Evolutionary conservation across 2,329 filamentous ascomycete genomes (phyloP), one percentile per base, ranked within the genome.

Genomic region (Trichoderma sp.): DNA sequence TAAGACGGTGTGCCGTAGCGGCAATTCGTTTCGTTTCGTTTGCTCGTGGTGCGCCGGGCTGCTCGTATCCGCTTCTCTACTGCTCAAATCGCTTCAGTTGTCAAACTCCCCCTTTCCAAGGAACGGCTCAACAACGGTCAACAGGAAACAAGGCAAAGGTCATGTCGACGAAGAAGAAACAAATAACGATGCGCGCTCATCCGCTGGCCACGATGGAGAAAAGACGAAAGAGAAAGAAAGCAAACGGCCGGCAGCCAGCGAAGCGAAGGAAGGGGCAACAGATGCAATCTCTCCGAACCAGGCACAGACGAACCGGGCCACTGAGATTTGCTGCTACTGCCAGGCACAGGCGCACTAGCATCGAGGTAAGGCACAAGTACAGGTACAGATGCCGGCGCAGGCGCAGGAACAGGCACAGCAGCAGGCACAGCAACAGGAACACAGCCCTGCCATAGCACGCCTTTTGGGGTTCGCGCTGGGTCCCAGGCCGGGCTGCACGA

Each of bases 91-190:
- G 26, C 34, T 46, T 34, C 34, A 24, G 21, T 26, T 37, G 49
- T 32, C 21, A 51, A 39, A 56, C 28, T 37, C 37, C 66, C 26
- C 51, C 37, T 61, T 49, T 51, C 18, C 14, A 49, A 70, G 64
- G 69, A 71, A 66, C 58, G 68, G 68, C 68, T 71, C 59, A 65
- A 66, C 61, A 56, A 51, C 10, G 65, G 24, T 55, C 21, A 66
- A 59, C n/a, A 18, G 58, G 70, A 32, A 16, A 46, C 39, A 67
- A 63, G 30, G 60, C 66, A 59, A 68, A 66, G 68, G 61, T 70
- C 73, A 74, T 74, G 68, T 61, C 73, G 72, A 73, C 34, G 49
- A 18, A 55, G 10, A 54, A 55, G 28, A 60, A 30, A 65, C 54
- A 54, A 59, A 51, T 39, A 66, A 59, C 34, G 54, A 58, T 51